Evolutionary conservation across 169 alveolate genomes (phyloP).

Genomic region (Plasmodium inui): DNA sequence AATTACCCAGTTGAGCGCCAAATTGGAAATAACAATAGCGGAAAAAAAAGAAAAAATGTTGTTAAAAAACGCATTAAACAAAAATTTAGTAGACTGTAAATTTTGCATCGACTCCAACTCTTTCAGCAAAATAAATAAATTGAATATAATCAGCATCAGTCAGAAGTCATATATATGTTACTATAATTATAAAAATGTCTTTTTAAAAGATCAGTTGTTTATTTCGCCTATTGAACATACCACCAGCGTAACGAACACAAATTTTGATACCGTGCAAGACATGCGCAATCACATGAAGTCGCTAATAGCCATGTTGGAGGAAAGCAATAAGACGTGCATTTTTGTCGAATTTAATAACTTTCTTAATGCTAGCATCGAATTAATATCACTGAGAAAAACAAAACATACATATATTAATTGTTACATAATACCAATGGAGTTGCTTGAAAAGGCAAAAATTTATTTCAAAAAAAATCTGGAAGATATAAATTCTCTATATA

Average conservation of each 20-base stretch:
- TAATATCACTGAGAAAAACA: slow-evolving; percentile 66
- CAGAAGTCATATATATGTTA: slow-evolving; percentile 71
- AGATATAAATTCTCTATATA: slow-evolving; percentile 71
- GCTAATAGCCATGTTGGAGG: slow-evolving; percentile 72
- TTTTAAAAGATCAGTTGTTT: slow-evolving; percentile 66
- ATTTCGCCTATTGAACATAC: slow-evolving; percentile 76
- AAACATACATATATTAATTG: slow-evolving; percentile 75
- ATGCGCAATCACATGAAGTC: slow-evolving; percentile 76
- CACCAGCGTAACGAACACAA: slow-evolving; percentile 59
- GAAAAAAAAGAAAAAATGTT: slow-evolving; percentile 44
- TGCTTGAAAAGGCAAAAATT: slow-evolving; percentile 66
- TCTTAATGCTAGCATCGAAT: slow-evolving; percentile 55
- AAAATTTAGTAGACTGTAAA: slow-evolving; percentile 72
- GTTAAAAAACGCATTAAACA: slow-evolving; percentile 54
- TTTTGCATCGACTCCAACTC: slow-evolving; percentile 67
- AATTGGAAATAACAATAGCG: slow-evolving; percentile 52
- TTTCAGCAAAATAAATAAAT: slow-evolving; percentile 62
- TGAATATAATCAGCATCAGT: slow-evolving; percentile 73
- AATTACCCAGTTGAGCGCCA: slow-evolving; percentile 11
- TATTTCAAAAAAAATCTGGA: slow-evolving; percentile 75
- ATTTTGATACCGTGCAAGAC: slow-evolving; percentile 64
- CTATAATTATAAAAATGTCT: slow-evolving; percentile 70
- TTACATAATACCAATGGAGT: slow-evolving; percentile 65
- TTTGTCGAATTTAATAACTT: slow-evolving; percentile 76
- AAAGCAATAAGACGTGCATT: slow-evolving; percentile 61